Percentiles rank a stretch among this genome's conserved stretches.
Evolutionary conservation across 768 basidiomycete species (phyloP).

Genomic region (Nidularia pulvinata): DNA sequence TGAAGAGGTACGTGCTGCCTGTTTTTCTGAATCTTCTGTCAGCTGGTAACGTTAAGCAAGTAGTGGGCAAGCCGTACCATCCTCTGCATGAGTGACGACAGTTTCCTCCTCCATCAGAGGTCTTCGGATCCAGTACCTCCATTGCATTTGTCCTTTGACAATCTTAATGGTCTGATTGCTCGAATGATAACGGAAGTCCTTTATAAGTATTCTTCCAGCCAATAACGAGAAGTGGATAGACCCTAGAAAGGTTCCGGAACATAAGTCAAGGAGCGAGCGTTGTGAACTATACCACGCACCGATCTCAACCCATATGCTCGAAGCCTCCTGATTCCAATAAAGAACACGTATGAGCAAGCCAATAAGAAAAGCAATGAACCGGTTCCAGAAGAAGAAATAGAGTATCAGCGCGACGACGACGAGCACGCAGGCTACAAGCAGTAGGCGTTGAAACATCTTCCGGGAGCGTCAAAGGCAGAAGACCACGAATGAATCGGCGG

Average conservation of each 20-base stretch:
- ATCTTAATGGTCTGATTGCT: conserved; percentile 89
- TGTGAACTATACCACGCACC: conserved; percentile 37
- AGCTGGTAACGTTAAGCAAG: conserved; percentile 1
- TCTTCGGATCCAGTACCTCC: conserved; percentile 92
- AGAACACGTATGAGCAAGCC: conserved; percentile 65
- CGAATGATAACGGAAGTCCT: conserved; percentile 88
- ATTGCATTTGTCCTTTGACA: conserved; percentile 84
- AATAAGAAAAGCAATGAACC: conserved; percentile 71
- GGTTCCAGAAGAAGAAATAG: conserved; percentile 93
- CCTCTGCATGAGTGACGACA: conserved; percentile 45
- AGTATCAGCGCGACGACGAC: conserved; percentile 57
- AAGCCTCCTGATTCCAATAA: conserved; percentile 77
- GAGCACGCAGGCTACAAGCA: conserved; percentile 65
- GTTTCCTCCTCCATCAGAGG: conserved; percentile 79
- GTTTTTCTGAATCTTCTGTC: conserved; percentile 24
- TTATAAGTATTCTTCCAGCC: conserved; percentile 85
- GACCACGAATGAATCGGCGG: too few relatives aligned
- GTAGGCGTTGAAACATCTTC: conserved; percentile 54
- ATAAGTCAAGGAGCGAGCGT: not conserved
- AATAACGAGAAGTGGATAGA: conserved; percentile 92
- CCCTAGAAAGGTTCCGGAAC: conserved; percentile 39
- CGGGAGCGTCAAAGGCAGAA: too few relatives aligned
- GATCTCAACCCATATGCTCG: conserved; percentile 85
- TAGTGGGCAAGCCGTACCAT: conserved; percentile 36
- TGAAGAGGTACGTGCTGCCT: conserved; percentile 38